Conservation (phyloP, 2,329 filamentous ascomycete genomes). For the Akanthomyces dipterigenus region DNA sequence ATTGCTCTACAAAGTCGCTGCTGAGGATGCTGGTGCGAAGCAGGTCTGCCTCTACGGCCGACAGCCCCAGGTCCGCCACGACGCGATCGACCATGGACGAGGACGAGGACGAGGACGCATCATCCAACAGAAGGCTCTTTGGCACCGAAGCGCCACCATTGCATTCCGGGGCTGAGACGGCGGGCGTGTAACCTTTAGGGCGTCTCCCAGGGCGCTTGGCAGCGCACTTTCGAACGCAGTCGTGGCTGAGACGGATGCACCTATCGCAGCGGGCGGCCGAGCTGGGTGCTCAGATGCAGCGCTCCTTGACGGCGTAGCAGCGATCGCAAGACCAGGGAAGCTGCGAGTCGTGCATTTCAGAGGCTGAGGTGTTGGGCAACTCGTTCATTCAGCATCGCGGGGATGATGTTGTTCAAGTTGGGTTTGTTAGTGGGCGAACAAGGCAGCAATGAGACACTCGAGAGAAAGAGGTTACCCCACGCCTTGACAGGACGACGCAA, state of each 20-base stretch:
- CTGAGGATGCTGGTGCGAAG: conserved; percentile 14
- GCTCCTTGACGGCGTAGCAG: conserved; percentile 21
- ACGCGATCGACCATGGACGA: neutral
- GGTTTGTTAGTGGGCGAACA: no score
- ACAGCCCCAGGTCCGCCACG: neutral
- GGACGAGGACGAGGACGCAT: no score
- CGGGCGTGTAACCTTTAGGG: neutral
- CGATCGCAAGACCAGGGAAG: conserved; percentile 18
- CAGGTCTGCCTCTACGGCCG: neutral
- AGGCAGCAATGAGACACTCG: no score
- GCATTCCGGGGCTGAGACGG: neutral
- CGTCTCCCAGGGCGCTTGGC: conserved; percentile 15
- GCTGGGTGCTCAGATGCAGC: conserved; percentile 17
- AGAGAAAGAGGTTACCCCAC: no score
- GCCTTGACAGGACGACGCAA: no score
- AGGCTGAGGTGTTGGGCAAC: no score
- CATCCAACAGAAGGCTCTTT: no score
- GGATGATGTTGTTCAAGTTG: no score
- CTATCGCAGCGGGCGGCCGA: conserved; percentile 15
- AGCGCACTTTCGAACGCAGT: conserved; percentile 16
- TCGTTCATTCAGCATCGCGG: no score
- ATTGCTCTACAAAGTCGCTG: conserved; percentile 15
- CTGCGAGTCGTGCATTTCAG: conserved; percentile 3
- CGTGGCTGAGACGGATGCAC: conserved; percentile 17
- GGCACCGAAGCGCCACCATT: no score